phyloP scores from a whole-genome alignment of 352 stramenopile genomes.

The Pythium coloratum region DNA sequence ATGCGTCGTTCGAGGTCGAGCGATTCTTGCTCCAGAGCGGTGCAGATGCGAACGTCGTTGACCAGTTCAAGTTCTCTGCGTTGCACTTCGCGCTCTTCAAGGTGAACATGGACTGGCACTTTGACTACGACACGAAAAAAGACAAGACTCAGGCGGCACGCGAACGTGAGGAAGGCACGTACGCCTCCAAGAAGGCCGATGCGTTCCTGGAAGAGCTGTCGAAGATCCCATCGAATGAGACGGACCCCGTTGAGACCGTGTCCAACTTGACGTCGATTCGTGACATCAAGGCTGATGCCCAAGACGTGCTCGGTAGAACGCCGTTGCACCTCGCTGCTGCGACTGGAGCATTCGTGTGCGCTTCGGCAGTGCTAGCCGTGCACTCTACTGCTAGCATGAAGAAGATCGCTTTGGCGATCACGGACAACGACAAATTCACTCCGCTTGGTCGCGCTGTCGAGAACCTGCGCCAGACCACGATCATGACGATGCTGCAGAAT shows the following conservation, averaged over 20 bases:
- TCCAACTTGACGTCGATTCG: conserved; percentile 61
- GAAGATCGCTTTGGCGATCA: conserved; percentile 32
- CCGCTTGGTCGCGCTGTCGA: conserved; percentile 56
- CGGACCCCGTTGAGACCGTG: conserved; percentile 75
- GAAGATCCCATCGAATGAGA: conserved; percentile 42
- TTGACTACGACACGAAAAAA: conserved; percentile 38
- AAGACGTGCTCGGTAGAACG: conserved; percentile 57
- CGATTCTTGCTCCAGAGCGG: conserved; percentile 63
- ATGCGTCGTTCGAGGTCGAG: conserved; percentile 81
- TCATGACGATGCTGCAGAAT: conserved; percentile 76
- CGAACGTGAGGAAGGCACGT: conserved; percentile 43
- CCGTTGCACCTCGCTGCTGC: conserved; percentile 67
- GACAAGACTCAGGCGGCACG: conserved; percentile 25
- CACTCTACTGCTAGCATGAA: conserved; percentile 28
- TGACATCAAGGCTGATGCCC: conserved; percentile 36
- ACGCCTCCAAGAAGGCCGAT: conserved; percentile 48
- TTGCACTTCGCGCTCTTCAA: conserved; percentile 77
- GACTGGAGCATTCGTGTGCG: conserved; percentile 74
- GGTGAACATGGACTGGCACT: conserved; percentile 68
- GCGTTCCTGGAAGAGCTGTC: conserved; percentile 43
- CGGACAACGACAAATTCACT: conserved; percentile 52
- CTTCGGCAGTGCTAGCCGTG: conserved; percentile 54
- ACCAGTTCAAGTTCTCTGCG: conserved; percentile 56
- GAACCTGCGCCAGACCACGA: conserved; percentile 64
- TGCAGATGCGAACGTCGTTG: conserved; percentile 48